These are phyloP conservation scores for Acanthochlamys bracteata DNA, from an alignment of 106 monocot genomes.

Conservation along the genomic window DNA sequence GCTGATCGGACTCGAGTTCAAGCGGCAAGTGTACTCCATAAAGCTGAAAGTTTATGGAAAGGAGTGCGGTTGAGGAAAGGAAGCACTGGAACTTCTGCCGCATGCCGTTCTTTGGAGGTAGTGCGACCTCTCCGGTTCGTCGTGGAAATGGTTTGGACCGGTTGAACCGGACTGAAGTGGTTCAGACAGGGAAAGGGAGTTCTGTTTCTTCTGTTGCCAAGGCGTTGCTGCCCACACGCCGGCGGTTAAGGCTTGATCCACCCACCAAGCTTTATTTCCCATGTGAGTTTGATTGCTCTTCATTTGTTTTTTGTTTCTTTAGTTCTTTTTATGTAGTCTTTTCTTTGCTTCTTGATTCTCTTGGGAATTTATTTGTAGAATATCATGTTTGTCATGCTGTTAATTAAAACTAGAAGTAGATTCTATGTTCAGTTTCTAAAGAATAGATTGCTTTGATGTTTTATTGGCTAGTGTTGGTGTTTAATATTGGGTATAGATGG, in stretches of 20 bases:
- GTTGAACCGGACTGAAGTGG: neutral
- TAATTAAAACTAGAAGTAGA: too few species aligned
- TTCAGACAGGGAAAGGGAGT: neutral
- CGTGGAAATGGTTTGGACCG: neutral
- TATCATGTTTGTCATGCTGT: too few species aligned
- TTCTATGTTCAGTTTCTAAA: neutral
- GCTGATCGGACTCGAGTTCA: neutral
- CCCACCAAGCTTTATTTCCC: constrained; percentile 47
- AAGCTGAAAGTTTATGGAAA: neutral
- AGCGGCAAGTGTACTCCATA: too few species aligned
- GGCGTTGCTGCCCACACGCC: constrained; percentile 31
- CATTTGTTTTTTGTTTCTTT: neutral
- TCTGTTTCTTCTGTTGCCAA: constrained; percentile 13
- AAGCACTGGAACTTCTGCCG: neutral
- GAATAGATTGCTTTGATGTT: neutral
- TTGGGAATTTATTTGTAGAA: neutral
- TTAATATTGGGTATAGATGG: too few species aligned
- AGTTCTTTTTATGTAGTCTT: neutral
- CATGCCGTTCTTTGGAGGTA: neutral
- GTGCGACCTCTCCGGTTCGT: neutral
- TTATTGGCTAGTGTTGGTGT: too few species aligned
- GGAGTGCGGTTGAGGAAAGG: neutral
- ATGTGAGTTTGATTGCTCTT: constrained; percentile 16
- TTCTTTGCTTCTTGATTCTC: neutral
- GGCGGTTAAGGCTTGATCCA: constrained; percentile 43